A percentile compares a stretch with the other conserved stretches of the same genome.
These are phyloP conservation scores for Drechslerella dactyloides DNA, from an alignment of 2,329 filamentous ascomycete species.

Conservation along the genomic window DNA sequence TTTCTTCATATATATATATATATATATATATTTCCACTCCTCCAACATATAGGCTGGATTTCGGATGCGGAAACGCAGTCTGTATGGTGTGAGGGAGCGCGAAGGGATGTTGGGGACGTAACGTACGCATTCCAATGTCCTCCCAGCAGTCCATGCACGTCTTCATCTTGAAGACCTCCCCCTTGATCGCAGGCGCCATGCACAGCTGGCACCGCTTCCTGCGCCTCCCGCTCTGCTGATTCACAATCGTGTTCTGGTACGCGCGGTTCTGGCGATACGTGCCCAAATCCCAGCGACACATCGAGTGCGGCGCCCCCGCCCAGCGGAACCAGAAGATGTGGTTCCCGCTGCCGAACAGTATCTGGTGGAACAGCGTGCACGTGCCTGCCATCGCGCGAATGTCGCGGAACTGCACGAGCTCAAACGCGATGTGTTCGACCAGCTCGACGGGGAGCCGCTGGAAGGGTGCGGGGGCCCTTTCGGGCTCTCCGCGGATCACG, in stretches of 20 bases:
- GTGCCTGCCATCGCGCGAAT: constrained; percentile 31
- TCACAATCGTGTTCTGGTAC: constrained; percentile 46
- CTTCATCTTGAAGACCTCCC: constrained; percentile 38
- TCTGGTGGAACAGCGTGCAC: constrained; percentile 33
- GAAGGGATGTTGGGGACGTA: background rate
- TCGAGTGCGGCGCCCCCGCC: constrained; percentile 36
- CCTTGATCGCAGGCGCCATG: constrained; percentile 27
- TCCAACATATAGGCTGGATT: too few relatives aligned
- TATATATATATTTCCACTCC: too few relatives aligned
- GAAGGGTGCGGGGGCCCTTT: constrained; percentile 17
- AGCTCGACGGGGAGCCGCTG: constrained; percentile 42
- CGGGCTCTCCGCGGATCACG: constrained; percentile 14
- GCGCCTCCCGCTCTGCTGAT: constrained; percentile 32
- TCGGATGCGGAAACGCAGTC: too few relatives aligned
- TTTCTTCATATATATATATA: background rate
- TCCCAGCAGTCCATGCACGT: constrained; percentile 47
- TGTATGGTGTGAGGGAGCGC: background rate
- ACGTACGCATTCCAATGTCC: constrained; percentile 44
- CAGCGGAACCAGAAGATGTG: constrained; percentile 47
- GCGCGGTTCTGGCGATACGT: constrained; percentile 34
- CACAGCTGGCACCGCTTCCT: constrained; percentile 46
- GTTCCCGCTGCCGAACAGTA: constrained; percentile 36
- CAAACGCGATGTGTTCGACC: constrained; percentile 30
- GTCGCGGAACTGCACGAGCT: constrained; percentile 29
- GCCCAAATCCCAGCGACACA: constrained; percentile 47